Conservation (phyloP, 768 basidiomycete species). For the Nevesoporus exiguus region DNA sequence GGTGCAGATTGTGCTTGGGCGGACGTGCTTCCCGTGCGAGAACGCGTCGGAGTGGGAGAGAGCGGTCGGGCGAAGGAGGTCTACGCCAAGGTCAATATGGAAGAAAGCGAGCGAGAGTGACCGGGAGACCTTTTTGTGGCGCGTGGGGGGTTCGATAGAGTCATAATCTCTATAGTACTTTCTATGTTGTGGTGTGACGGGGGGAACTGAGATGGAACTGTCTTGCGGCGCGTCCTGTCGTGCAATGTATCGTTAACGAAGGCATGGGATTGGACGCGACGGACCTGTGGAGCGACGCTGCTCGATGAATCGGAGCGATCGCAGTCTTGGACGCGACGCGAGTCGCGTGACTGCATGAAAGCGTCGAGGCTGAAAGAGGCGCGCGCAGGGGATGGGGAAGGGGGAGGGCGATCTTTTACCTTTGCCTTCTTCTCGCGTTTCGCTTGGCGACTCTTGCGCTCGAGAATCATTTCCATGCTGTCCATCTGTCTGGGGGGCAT, state of each 20-base stretch:
- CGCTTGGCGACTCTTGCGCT: conserved; percentile 58
- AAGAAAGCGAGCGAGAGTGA: not conserved
- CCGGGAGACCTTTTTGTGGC: conserved; percentile 28
- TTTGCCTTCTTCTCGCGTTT: conserved; percentile 48
- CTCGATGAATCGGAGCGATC: conserved; percentile 32
- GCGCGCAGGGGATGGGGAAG: conserved; percentile 52
- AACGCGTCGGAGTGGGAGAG: conserved; percentile 43
- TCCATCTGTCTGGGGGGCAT: conserved; percentile 58
- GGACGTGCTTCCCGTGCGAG: conserved; percentile 32
- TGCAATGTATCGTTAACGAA: conserved; percentile 13
- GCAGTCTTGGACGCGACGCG: conserved; percentile 35
- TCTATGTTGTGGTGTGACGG: conserved; percentile 56
- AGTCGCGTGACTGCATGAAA: conserved; percentile 57
- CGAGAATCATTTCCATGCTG: conserved; percentile 75
- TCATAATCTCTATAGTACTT: conserved; percentile 55
- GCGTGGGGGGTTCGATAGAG: conserved; percentile 30
- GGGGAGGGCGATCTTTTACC: conserved; percentile 48
- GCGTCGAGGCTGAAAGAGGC: conserved; percentile 44
- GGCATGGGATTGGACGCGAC: conserved; percentile 26
- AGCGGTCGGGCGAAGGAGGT: conserved; percentile 36
- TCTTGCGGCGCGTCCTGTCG: conserved; percentile 30
- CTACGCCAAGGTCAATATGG: conserved; percentile 11
- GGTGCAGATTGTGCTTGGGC: conserved; percentile 25
- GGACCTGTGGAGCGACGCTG: conserved; percentile 38
- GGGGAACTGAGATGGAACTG: conserved; percentile 28